Evolutionary conservation across 2,329 filamentous ascomycete species (phyloP), one percentile per base, ranked within the genome.

Genomic region (Cladosporium sp.): DNA sequence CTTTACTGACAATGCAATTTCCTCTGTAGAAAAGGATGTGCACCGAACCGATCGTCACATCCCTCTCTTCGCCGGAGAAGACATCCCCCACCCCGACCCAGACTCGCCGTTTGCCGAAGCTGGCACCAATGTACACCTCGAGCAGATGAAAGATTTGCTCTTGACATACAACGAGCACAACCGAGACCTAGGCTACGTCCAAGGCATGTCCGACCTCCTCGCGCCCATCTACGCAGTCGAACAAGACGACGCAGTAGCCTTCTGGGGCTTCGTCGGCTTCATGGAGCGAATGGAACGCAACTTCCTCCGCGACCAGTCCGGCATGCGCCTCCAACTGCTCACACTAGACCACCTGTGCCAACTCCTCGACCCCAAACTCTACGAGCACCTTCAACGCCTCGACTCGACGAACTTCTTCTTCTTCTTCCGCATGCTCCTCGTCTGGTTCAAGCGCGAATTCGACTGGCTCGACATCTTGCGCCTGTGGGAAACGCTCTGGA

Each of bases 361-460:
- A 65, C 88, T 99, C 51, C 91, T 99, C 83, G 93, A 99, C 59
- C 93, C 95, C 0, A 88, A 90, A 65, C 82, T 99, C 7, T 97
- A 96, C 70, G 78, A 88, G 2, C 93, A 99, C 62, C 80, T 99
- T 0, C 83, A 95, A 68, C 84, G 81, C 13, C 88, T 91, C 17
- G 95, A 99, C 63, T 95, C 88, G 63, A 99, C 93, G 19, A 99
- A 99, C 68, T 99, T 99, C 71, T 99, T 99, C 72, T 99, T 99
- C 76, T 97, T 99, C 76, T 99, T 97, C 81, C 88, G 93, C 54
- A 97, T 97, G 93, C 78, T 99, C 29, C 78, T 99, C 1, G 93
- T 99, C 8, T 99, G 93, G 93, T 99, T 93, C 70, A 99, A 99
- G 75, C 86, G 93, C 42, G 93, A 99, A 70, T 99, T 99, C 62